Percentiles rank a stretch among this genome's conserved stretches.
Evolutionary conservation across 2,329 filamentous ascomycete genomes (phyloP).

Genomic region (Monosporascus sp.): DNA sequence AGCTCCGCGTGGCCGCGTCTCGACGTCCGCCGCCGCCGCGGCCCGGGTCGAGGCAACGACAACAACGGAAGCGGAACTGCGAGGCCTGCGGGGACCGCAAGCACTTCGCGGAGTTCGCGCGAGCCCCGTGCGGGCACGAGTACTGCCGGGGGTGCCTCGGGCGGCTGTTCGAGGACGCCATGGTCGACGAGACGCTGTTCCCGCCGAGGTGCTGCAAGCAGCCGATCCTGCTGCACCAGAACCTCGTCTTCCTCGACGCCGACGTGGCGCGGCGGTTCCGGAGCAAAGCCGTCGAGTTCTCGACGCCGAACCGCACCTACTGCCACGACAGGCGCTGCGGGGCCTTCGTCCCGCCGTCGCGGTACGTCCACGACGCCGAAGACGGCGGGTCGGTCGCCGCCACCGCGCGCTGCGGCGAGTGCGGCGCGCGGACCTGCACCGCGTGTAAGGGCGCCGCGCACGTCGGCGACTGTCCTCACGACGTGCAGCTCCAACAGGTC

Average conservation of each 20-base stretch:
- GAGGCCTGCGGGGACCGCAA: conserved; percentile 10
- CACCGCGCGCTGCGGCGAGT: conserved; percentile 32
- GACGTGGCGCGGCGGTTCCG: conserved; percentile 32
- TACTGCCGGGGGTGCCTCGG: conserved; percentile 48
- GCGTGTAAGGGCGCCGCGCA: conserved; percentile 46
- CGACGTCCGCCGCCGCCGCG: background rate
- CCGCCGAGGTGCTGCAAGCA: conserved; percentile 49
- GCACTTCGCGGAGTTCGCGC: conserved; percentile 6
- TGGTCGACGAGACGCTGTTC: conserved; percentile 46
- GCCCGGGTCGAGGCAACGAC: background rate
- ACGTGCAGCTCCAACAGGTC: conserved; percentile 34
- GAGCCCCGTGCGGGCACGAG: conserved; percentile 32
- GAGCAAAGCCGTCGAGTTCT: conserved; percentile 43
- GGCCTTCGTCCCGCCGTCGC: conserved; percentile 35
- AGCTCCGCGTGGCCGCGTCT: conserved; percentile 15
- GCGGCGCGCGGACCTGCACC: conserved; percentile 40
- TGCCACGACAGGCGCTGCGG: conserved; percentile 41
- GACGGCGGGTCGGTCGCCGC: conserved; percentile 17
- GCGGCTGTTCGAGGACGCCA: conserved; percentile 36
- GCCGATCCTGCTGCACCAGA: conserved; percentile 32
- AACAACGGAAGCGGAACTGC: conserved; percentile 5
- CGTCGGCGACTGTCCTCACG: conserved; percentile 41
- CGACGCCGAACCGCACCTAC: conserved; percentile 44
- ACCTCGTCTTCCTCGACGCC: conserved; percentile 29
- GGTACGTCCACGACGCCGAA: conserved; percentile 17